A percentile compares a stretch with the other conserved stretches of the same genome.
Conservation (phyloP, 202 grass and related monocot species). For the Saccharum hybrid region DNA sequence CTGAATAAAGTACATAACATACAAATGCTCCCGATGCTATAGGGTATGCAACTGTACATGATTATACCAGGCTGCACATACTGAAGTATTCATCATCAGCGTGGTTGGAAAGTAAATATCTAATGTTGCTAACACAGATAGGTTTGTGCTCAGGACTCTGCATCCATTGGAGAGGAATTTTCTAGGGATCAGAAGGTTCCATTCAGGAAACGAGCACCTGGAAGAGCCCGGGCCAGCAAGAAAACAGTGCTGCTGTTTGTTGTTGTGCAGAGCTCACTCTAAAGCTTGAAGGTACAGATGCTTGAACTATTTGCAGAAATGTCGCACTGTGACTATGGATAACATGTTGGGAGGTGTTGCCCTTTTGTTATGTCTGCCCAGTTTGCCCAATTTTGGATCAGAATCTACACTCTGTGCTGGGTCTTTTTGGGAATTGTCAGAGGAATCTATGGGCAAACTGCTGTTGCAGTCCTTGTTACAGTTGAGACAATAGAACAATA, state of each 20-base stretch:
- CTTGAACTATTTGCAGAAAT: constrained; percentile 29
- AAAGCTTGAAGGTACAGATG: constrained; percentile 26
- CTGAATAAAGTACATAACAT: constrained; percentile 29
- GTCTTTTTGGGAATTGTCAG: constrained; percentile 31
- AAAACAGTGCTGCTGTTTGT: constrained; percentile 20
- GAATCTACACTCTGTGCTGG: constrained; percentile 9
- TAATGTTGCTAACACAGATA: not conserved
- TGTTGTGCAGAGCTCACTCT: constrained; percentile 4
- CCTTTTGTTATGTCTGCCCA: not conserved
- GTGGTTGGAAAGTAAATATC: not conserved
- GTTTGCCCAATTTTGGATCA: constrained; percentile 33
- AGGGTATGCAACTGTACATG: constrained; percentile 31
- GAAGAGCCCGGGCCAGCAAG: not conserved
- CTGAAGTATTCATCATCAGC: not conserved
- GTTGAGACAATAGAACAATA: constrained; percentile 5
- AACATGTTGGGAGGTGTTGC: constrained; percentile 22
- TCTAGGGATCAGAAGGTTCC: constrained; percentile 37
- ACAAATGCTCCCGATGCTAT: not conserved
- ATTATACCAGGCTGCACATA: constrained; percentile 26
- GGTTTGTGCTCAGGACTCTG: constrained; percentile 1
- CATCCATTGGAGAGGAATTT: constrained; percentile 27
- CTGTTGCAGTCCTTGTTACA: constrained; percentile 18
- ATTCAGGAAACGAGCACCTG: constrained; percentile 29
- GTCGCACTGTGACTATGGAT: not conserved
- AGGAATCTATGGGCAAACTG: constrained; percentile 11